Percentiles rank a stretch among this genome's conserved stretches.
Conservation (phyloP, 2,329 filamentous ascomycete species). For the Diaporthe nobilis region DNA sequence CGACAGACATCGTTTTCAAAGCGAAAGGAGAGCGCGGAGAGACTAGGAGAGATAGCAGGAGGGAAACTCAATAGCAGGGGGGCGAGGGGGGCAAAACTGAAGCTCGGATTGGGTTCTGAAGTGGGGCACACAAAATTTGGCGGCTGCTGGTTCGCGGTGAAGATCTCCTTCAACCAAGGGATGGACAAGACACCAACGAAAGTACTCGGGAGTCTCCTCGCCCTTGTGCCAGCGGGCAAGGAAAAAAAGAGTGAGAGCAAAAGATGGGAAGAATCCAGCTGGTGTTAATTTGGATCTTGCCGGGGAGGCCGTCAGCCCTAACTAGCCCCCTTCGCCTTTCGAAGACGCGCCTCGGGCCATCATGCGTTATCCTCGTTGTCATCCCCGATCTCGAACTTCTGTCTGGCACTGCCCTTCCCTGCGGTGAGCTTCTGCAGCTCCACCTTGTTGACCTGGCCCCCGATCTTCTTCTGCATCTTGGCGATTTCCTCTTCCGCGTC, state of each 20-base stretch:
- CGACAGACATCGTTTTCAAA: conserved; percentile 51
- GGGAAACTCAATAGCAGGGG: conserved; percentile 20
- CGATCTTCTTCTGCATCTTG: conserved; percentile 97
- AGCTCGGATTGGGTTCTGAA: conserved; percentile 29
- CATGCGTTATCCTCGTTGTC: conserved; percentile 71
- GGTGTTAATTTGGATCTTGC: conserved; percentile 35
- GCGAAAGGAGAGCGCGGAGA: conserved; percentile 36
- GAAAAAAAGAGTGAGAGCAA: neutral
- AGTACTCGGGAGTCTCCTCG: conserved; percentile 15
- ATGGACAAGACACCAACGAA: conserved; percentile 42
- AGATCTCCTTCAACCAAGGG: conserved; percentile 41
- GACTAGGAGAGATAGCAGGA: conserved; percentile 38
- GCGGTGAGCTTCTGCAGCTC: conserved; percentile 86
- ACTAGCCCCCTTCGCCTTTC: conserved; percentile 33
- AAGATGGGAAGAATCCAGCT: conserved; percentile 1
- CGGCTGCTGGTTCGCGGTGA: conserved; percentile 38
- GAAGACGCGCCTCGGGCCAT: conserved; percentile 37
- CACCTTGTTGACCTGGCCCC: conserved; percentile 90
- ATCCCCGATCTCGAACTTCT: conserved; percentile 89
- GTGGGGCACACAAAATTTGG: conserved; percentile 33
- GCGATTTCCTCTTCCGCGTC: conserved; percentile 97
- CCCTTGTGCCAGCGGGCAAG: conserved; percentile 30
- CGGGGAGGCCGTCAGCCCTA: conserved; percentile 8
- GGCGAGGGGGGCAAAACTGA: conserved; percentile 18
- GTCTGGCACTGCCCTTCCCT: conserved; percentile 76